Conservation (phyloP, 495 filamentous ascomycete genomes). For the Antarctomyces pellizariae region DNA sequence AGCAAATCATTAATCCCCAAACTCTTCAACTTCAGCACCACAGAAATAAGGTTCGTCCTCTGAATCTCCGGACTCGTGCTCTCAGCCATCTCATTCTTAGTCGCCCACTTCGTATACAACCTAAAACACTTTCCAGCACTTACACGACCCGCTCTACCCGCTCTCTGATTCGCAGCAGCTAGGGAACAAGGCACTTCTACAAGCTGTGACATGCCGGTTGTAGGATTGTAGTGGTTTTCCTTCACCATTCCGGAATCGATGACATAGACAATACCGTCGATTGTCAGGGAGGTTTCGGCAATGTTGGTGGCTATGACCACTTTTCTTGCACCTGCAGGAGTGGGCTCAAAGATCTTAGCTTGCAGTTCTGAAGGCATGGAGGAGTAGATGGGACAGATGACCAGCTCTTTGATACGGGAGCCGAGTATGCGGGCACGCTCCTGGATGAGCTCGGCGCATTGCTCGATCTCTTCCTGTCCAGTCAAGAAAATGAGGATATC, state of each 20-base stretch:
- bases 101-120: constrained; percentile 85
- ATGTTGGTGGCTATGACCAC: constrained; percentile 82
- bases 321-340: constrained; percentile 55
- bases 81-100: constrained; percentile 84
- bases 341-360: constrained; percentile 75
- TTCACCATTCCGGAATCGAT: constrained; percentile 88
- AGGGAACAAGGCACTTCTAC: constrained; percentile 82
- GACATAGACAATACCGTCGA: constrained; percentile 79
- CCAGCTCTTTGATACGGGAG: constrained; percentile 60
- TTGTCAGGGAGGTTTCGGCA: constrained; percentile 71
- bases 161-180: constrained; percentile 84
- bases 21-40: constrained; percentile 71
- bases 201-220: constrained; percentile 77
- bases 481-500: constrained; percentile 85
- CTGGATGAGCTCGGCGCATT: constrained; percentile 53
- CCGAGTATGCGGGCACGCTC: constrained; percentile 67
- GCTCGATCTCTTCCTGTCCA: constrained; percentile 79
- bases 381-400: constrained; percentile 74
- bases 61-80: constrained; percentile 89
- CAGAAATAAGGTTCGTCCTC: constrained; percentile 61
- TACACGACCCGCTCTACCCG: constrained; percentile 78
- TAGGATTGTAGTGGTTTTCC: constrained; percentile 83
- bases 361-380: constrained; percentile 73
- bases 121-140: constrained; percentile 89
- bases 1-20: constrained; percentile 87